phyloP scores from a whole-genome alignment of 345 rosid genomes.

The Euclidium syriacum region DNA sequence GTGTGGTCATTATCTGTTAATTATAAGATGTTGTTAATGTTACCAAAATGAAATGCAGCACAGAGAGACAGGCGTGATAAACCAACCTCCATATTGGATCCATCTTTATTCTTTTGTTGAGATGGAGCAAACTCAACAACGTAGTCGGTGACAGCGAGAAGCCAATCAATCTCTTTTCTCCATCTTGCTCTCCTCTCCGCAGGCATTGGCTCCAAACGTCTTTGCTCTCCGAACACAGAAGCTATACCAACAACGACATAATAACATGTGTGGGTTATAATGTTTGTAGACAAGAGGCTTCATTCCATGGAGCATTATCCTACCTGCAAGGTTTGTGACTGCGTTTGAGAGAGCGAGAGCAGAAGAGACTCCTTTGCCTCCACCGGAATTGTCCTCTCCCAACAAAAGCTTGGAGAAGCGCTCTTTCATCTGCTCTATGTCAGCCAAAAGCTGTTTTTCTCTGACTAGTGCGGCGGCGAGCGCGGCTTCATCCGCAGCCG shows the following conservation, averaged over 20 bases:
- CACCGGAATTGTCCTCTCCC: conserved; percentile 78
- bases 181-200: conserved; percentile 54
- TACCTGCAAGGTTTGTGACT: conserved; percentile 43
- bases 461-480: conserved; percentile 26
- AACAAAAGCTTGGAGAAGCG: conserved; percentile 53
- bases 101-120: conserved; percentile 56
- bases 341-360: conserved; percentile 68
- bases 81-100: conserved; percentile 52
- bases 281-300: not conserved
- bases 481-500: conserved; percentile 15
- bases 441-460: conserved; percentile 38
- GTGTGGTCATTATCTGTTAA: conserved; percentile 65
- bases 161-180: conserved; percentile 68
- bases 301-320: not conserved
- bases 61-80: not conserved
- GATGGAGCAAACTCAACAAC: conserved; percentile 65
- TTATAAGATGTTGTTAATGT: not conserved
- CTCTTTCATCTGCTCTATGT: conserved; percentile 60
- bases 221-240: conserved; percentile 46
- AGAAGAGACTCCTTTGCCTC: conserved; percentile 72
- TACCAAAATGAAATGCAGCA: not conserved
- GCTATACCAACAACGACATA: conserved; percentile 20
- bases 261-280: not conserved
- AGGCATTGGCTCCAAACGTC: conserved; percentile 57
- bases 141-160: conserved; percentile 54